These are phyloP conservation scores for Exserohilum rostratum DNA, from an alignment of 2,329 filamentous ascomycete species.

Conservation along the genomic window DNA sequence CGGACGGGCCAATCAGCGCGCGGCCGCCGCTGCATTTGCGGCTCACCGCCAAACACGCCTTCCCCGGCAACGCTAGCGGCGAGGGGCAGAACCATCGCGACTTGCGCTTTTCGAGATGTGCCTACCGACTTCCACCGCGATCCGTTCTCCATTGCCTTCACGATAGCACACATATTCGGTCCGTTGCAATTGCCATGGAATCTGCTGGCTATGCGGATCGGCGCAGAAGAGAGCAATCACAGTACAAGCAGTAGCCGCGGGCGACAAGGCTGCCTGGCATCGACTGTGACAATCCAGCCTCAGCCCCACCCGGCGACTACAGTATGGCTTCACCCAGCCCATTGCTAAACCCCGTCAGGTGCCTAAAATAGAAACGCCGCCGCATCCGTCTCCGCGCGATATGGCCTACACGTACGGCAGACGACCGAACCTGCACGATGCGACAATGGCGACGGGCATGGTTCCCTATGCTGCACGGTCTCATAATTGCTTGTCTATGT, in stretches of 20 bases:
- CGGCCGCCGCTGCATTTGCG: constrained; percentile 10
- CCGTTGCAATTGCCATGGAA: not conserved
- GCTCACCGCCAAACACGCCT: constrained; percentile 34
- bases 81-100: constrained; percentile 21
- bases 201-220: not conserved
- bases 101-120: constrained; percentile 4
- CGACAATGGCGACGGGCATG: not conserved
- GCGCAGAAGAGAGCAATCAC: not conserved
- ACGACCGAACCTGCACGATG: not conserved
- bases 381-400: not conserved
- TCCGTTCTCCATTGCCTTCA: constrained; percentile 1
- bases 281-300: not conserved
- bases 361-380: not conserved
- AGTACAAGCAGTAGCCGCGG: not conserved
- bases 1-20: constrained; percentile 33
- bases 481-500: not conserved
- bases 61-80: constrained; percentile 25
- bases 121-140: not conserved
- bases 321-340: not conserved
- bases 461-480: not conserved
- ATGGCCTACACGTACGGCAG: not conserved
- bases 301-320: not conserved
- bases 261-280: not conserved
- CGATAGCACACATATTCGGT: not conserved
- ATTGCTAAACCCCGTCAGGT: not conserved